Base-by-base conservation (phyloP, 163 green algal species). In the Chloroidium sp. region DNA sequence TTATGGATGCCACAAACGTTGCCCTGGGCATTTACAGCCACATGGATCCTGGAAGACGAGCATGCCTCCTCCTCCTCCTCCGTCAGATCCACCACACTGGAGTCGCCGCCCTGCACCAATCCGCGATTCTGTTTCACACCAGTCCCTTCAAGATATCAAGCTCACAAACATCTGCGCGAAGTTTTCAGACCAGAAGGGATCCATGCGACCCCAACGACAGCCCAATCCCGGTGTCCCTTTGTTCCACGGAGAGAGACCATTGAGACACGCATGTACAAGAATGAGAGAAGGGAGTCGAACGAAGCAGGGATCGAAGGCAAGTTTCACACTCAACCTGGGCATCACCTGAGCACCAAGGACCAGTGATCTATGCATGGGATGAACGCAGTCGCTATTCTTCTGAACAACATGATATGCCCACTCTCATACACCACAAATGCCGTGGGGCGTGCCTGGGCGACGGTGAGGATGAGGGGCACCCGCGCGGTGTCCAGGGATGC, bases 31-130 rank as follows among this genome's bases (percentile, higher is more conserved):
- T 74, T 85, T 78, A 94, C 90, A 59, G 87, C 87, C 6, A 91
- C 85, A 36, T 91, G 86, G 57, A 93, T 59, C 1, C 85, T 76
- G 0, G 86, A 83, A 0, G 76, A 58, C 2, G 84, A 78, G 79
- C 88, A 92, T 2, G 85, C 36, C 4, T 13, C 84, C 89, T 96
- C 91, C 83, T 97, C 92, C 12, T 88, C 81, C 0, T 76, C 57
- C 1, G 81, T 90, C 4, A 89, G 82, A 80, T 97, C 92, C 12
- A 92, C 84, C 69, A 90, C 87, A 67, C 77, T 88, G 1, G 79
- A 76, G 0, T 76, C 68, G 4, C 86, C 90, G 8, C 91, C 86
- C 90, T 92, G 89, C 12, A n/a, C 14, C 4, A 2, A 36, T 61
- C 62, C 1, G 2, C 6, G 58, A 4, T 4, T 58, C 8, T 78